Evolutionary conservation across 441 rosid species (phyloP).

Genomic region (Eruca vesicaria): DNA sequence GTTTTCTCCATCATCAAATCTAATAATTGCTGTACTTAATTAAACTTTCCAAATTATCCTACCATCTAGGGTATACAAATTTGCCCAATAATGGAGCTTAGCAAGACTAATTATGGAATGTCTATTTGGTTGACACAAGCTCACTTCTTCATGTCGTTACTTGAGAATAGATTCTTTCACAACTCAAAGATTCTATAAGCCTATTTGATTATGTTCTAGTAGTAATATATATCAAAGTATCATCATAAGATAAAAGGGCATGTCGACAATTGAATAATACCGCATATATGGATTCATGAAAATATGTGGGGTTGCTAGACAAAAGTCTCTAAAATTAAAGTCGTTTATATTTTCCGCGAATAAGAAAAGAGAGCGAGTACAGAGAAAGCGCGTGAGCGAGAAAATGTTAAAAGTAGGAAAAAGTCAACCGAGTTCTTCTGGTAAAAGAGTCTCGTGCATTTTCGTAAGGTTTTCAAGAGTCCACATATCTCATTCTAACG

Average conservation of each 20-base stretch:
- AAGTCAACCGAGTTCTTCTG: conserved; percentile 72
- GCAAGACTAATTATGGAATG: conserved; percentile 33
- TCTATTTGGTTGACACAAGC: conserved; percentile 31
- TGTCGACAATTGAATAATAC: conserved; percentile 11
- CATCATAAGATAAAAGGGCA: neutral
- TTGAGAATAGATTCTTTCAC: conserved; percentile 18
- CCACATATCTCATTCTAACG: conserved; percentile 45
- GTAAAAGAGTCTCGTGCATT: conserved; percentile 37
- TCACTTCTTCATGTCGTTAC: conserved; percentile 33
- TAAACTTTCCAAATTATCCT: neutral
- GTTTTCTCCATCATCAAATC: conserved; percentile 1
- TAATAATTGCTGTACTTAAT: conserved; percentile 16
- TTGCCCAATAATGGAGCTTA: conserved; percentile 31
- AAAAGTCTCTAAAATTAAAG: neutral
- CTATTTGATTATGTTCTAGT: neutral
- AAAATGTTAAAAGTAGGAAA: neutral
- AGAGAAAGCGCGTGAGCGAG: conserved; percentile 23
- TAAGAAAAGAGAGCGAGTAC: conserved; percentile 14
- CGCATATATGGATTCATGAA: neutral
- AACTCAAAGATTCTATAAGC: conserved; percentile 12
- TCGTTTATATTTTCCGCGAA: neutral
- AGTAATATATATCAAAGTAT: neutral
- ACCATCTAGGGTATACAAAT: conserved; percentile 11
- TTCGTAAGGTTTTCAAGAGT: conserved; percentile 73
- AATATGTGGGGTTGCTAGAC: conserved; percentile 6